Base-by-base conservation (phyloP, 2,329 filamentous ascomycete species). In the Colletotrichum trifolii region DNA sequence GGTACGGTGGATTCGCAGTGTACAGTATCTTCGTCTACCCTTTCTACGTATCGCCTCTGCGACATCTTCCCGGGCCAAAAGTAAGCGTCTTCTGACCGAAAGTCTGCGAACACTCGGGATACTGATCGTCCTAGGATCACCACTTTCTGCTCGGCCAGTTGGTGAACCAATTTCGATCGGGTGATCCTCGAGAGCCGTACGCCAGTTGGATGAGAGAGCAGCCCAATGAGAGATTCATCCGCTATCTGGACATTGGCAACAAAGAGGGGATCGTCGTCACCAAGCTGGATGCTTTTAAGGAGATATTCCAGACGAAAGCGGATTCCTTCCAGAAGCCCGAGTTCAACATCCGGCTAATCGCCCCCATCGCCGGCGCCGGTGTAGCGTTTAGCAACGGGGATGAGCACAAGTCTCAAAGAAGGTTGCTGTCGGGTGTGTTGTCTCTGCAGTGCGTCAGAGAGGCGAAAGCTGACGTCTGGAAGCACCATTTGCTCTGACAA, bases 1-100 rank as follows among this genome's bases (percentile, higher is more conserved):
- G 56, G 42, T 50, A 64, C 13, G 0, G 10, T 10, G 9, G n/a
- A 10, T 17, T 35, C 13, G 11, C 25, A 2, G 5, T 71, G 6
- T 81, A 81, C 68, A 71, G 71, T 9, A 52, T 79, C 45, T 72
- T 82, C 62, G 67, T 84, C 38, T 83, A 81, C 54, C 81, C 81
- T 4, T 73, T 74, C 53, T 75, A 76, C 59, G 61, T 81, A 49
- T 84, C 82, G 0, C 78, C 81, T 0, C 71, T 82, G n/a, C 75
- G 81, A 12, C 71, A 80, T 54, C 68, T 83, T 1, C 81, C 81
- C 0, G 80, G 80, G 1, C 81, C 81, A 11, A 78, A 74, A 69
- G 80, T 81, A 64, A 17, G 53, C 38, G 10, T n/a, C 17, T 7
- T 4, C 12, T 13, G 25, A 43, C 12, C 4, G 4, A 15, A 4